Evolutionary conservation across 2,329 filamentous ascomycete genomes (phyloP).

Genomic region (Nemania serpens): DNA sequence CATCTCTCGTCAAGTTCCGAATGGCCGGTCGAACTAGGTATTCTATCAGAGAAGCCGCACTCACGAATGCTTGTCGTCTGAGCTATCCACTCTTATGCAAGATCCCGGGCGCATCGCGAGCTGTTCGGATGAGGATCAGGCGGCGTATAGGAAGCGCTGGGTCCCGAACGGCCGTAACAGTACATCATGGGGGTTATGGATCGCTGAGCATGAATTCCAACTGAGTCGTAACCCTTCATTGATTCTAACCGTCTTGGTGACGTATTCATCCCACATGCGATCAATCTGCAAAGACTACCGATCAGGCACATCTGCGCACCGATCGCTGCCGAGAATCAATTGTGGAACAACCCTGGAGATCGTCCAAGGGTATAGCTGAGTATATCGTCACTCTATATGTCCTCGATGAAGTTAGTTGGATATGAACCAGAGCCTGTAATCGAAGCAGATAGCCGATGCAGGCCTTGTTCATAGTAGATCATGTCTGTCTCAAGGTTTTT

Average conservation of each 20-base stretch:
- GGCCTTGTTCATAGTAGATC: conserved; percentile 18
- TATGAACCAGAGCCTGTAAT: conserved; percentile 16
- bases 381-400: conserved; percentile 14
- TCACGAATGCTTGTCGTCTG: conserved; percentile 29
- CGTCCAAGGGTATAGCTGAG: conserved; percentile 15
- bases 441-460: conserved; percentile 21
- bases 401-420: conserved; percentile 9
- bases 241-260: conserved; percentile 29
- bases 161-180: conserved; percentile 30
- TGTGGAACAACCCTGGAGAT: conserved; percentile 17
- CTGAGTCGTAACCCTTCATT: conserved; percentile 26
- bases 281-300: background rate
- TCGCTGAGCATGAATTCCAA: conserved; percentile 29
- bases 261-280: conserved; percentile 7
- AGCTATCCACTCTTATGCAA: conserved; percentile 26
- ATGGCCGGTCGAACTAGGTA: conserved; percentile 31
- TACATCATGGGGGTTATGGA: conserved; percentile 23
- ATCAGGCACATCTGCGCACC: background rate
- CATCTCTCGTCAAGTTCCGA: conserved; percentile 32
- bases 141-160: conserved; percentile 28
- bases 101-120: conserved; percentile 29
- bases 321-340: conserved; percentile 6
- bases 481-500: conserved; percentile 25
- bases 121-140: conserved; percentile 30
- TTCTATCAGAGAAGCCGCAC: conserved; percentile 25